Evolutionary conservation across 2,329 filamentous ascomycete species (phyloP).

Genomic region (Pseudocercospora fuligena): DNA sequence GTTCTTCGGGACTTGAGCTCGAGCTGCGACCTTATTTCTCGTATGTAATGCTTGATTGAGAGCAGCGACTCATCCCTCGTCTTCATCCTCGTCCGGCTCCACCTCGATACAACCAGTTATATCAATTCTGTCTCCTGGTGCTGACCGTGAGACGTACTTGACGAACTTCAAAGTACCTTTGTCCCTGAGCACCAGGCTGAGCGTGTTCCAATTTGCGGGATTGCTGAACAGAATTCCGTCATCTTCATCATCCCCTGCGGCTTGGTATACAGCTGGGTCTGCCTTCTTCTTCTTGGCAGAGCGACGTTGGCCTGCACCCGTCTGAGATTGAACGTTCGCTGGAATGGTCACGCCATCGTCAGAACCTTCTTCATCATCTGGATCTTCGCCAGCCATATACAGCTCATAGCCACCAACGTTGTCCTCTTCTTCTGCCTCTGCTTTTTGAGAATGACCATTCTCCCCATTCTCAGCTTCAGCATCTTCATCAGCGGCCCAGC

Average conservation of each 20-base stretch:
- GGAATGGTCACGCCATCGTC: slow-evolving; percentile 47
- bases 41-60: not conserved
- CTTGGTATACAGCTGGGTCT: slow-evolving; percentile 87
- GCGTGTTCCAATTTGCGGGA: slow-evolving; percentile 80
- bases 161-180: slow-evolving; percentile 87
- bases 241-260: slow-evolving; percentile 70
- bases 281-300: slow-evolving; percentile 44
- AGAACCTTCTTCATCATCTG: slow-evolving; percentile 66
- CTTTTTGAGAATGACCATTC: slow-evolving; percentile 35
- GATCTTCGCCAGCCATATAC: slow-evolving; percentile 80
- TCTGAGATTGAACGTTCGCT: slow-evolving; percentile 41
- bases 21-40: not conserved
- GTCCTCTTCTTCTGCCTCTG: slow-evolving; percentile 59
- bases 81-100: slow-evolving; percentile 51
- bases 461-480: slow-evolving; percentile 50
- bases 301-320: slow-evolving; percentile 54
- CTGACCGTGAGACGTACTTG: slow-evolving; percentile 86
- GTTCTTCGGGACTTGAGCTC: not conserved
- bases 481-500: slow-evolving; percentile 77
- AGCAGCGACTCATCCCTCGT: slow-evolving; percentile 45
- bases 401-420: slow-evolving; percentile 79
- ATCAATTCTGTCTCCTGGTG: slow-evolving; percentile 91
- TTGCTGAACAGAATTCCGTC: slow-evolving; percentile 73
- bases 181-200: slow-evolving; percentile 89
- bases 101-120: slow-evolving; percentile 80